These are phyloP conservation scores for Fomitopsis pinicola DNA, from an alignment of 1,284 basidiomycete species.

Conservation along the genomic window DNA sequence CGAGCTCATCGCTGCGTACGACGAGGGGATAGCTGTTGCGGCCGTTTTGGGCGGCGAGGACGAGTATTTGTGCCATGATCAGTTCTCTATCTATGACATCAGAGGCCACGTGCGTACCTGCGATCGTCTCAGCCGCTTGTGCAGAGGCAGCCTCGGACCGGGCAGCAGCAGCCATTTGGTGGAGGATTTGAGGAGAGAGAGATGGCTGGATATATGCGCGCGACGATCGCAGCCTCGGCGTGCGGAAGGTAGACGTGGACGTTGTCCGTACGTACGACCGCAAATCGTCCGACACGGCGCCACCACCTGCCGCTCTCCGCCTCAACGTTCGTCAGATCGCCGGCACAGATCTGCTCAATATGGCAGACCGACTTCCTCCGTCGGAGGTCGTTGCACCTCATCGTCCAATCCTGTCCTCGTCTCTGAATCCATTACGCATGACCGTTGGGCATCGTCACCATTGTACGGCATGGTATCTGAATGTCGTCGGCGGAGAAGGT, in stretches of 20 bases:
- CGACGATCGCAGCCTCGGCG: conserved; percentile 1
- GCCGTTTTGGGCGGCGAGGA: background rate
- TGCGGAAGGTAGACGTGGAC: background rate
- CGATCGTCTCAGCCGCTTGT: background rate
- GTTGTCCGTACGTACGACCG: conserved; percentile 1
- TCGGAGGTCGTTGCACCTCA: background rate
- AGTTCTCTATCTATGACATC: conserved; percentile 8
- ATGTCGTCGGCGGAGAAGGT: too few species aligned
- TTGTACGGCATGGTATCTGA: too few species aligned
- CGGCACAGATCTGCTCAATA: background rate
- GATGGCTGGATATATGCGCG: conserved; percentile 2
- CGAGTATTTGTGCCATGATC: conserved; percentile 7
- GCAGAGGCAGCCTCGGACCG: background rate
- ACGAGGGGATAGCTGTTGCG: background rate
- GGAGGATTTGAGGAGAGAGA: background rate
- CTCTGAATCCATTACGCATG: too few species aligned
- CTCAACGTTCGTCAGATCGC: conserved; percentile 7
- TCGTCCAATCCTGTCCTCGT: background rate
- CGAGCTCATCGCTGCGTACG: conserved; percentile 46
- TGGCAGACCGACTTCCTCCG: background rate
- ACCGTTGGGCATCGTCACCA: too few species aligned
- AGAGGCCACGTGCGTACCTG: conserved; percentile 8
- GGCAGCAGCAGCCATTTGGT: background rate
- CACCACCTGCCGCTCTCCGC: background rate
- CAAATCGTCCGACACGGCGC: background rate